Conservation (phyloP, 331 rosid genomes). For the Acacia concinna region DNA sequence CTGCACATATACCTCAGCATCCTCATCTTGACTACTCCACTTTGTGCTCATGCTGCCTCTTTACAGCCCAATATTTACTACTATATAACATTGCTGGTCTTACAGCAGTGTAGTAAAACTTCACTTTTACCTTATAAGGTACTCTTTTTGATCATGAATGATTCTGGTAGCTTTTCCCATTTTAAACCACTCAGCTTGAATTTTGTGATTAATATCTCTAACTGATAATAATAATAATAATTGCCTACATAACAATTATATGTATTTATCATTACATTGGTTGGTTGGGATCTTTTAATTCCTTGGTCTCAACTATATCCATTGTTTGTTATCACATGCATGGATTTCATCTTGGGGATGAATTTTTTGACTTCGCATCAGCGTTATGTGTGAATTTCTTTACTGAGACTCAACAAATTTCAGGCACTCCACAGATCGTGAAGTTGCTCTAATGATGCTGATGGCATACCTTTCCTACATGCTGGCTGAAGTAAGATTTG, state of each 20-base stretch:
- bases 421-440: conserved; percentile 94
- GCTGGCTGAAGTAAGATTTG: conserved; percentile 79
- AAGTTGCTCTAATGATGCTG: conserved; percentile 87
- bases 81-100: too few species aligned
- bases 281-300: background rate
- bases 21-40: too few species aligned
- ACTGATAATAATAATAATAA: background rate
- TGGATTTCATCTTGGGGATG: background rate
- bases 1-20: too few species aligned
- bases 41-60: too few species aligned
- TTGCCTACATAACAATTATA: background rate
- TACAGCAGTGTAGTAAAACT: too few species aligned
- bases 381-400: background rate
- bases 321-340: background rate
- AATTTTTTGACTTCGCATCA: background rate
- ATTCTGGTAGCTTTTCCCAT: too few species aligned
- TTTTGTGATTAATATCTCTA: too few species aligned
- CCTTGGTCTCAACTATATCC: background rate
- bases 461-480: conserved; percentile 94
- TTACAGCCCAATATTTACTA: too few species aligned
- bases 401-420: conserved; percentile 17
- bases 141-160: too few species aligned
- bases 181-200: too few species aligned
- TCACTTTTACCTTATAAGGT: too few species aligned
- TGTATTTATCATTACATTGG: background rate